Evolutionary conservation across 2,329 filamentous ascomycete genomes (phyloP).

Genomic region (Dothideomycetidae sp.): DNA sequence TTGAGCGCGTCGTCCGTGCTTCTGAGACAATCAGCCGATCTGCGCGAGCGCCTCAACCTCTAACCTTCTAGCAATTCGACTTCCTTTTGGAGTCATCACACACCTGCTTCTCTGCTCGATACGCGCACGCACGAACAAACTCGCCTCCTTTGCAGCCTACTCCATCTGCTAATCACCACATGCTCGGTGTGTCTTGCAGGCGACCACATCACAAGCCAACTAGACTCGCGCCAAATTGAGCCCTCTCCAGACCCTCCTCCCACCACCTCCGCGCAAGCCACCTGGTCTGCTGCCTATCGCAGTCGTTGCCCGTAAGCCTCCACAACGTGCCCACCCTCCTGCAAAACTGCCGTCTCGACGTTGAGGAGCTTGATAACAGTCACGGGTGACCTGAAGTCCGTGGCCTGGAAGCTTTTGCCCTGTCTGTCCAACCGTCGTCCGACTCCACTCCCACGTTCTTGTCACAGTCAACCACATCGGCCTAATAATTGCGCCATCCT

Average conservation of each 20-base stretch:
- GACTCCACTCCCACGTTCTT: background rate
- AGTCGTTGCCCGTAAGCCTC: background rate
- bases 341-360: too few relatives aligned
- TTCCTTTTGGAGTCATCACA: background rate
- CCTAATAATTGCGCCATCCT: too few relatives aligned
- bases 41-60: conserved; percentile 7
- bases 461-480: too few relatives aligned
- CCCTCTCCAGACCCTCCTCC: background rate
- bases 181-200: conserved; percentile 11
- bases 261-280: background rate
- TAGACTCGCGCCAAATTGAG: conserved; percentile 3
- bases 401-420: too few relatives aligned
- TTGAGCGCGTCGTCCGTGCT: background rate
- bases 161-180: conserved; percentile 14
- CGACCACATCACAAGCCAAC: conserved; percentile 11
- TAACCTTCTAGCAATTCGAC: background rate
- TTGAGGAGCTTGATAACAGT: too few relatives aligned
- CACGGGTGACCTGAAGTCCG: too few relatives aligned
- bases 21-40: conserved; percentile 8
- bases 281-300: background rate
- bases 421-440: background rate
- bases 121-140: too few relatives aligned
- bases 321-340: background rate
- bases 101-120: too few relatives aligned
- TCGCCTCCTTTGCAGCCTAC: background rate